Conservation (phyloP, 2,329 filamentous ascomycete genomes). For the Apiospora sp. region DNA sequence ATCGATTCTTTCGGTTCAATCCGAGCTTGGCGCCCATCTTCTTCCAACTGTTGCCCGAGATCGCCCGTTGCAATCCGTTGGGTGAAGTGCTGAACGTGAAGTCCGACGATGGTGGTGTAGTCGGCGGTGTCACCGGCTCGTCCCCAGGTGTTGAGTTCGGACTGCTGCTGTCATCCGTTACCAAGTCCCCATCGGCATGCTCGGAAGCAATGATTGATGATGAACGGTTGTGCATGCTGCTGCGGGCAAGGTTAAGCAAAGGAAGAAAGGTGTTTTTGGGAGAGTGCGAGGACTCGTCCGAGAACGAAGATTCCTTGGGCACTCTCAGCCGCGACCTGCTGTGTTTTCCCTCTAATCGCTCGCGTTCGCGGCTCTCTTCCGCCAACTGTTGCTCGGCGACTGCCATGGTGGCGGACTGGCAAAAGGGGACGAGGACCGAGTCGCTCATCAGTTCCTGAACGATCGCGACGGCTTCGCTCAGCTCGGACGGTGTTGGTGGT, state of each 20-base stretch:
- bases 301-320: conserved; percentile 45
- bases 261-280: conserved; percentile 54
- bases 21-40: conserved; percentile 69
- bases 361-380: conserved; percentile 44
- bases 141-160: conserved; percentile 62
- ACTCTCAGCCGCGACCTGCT: conserved; percentile 49
- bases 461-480: conserved; percentile 85
- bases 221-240: conserved; percentile 45
- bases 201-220: conserved; percentile 56
- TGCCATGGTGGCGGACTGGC: conserved; percentile 69
- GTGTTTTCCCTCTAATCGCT: conserved; percentile 40
- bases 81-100: conserved; percentile 61
- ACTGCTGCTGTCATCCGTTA: conserved; percentile 72
- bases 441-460: conserved; percentile 98
- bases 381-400: conserved; percentile 45
- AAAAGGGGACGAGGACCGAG: conserved; percentile 89
- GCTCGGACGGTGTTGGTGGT: conserved; percentile 76
- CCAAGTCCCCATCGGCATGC: conserved; percentile 55
- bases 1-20: conserved; percentile 61
- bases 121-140: conserved; percentile 78
- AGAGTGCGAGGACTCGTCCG: conserved; percentile 51
- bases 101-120: conserved; percentile 71
- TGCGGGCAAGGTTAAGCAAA: conserved; percentile 49
- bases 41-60: conserved; percentile 68
- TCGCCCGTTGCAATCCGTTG: conserved; percentile 61